Evolutionary conservation across 306 rosid species (phyloP).

Genomic region (Acacia melanoxylon): DNA sequence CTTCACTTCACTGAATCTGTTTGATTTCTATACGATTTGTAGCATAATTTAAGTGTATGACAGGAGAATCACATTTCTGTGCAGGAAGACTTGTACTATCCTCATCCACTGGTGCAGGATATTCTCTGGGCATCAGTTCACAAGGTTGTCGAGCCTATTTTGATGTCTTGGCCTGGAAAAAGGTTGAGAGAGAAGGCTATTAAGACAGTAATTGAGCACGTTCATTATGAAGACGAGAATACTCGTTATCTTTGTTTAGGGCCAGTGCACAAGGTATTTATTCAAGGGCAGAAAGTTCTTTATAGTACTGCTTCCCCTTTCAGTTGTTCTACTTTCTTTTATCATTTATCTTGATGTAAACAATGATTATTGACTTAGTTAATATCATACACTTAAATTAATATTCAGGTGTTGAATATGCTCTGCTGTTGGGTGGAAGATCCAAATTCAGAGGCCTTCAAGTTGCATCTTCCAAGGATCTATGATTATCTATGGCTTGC

Average conservation of each 20-base stretch:
- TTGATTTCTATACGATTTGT: conserved; percentile 23
- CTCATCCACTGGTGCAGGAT: conserved; percentile 85
- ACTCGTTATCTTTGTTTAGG: conserved; percentile 92
- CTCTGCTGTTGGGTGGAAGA: conserved; percentile 92
- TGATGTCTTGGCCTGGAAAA: conserved; percentile 87
- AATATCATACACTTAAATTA: conserved; percentile 25
- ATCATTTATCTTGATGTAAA: background rate
- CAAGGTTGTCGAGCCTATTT: conserved; percentile 65
- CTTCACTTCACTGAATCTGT: conserved; percentile 4
- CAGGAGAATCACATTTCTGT: conserved; percentile 30
- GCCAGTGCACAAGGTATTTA: conserved; percentile 85
- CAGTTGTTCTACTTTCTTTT: conserved; percentile 14
- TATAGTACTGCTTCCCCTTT: background rate
- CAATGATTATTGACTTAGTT: conserved; percentile 18
- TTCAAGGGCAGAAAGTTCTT: conserved; percentile 20
- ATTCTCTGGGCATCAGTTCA: conserved; percentile 84
- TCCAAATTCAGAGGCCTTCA: conserved; percentile 88
- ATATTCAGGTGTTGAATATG: conserved; percentile 75
- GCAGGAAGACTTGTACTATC: conserved; percentile 93
- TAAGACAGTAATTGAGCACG: conserved; percentile 61
- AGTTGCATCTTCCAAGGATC: conserved; percentile 84
- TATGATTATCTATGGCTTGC: conserved; percentile 86
- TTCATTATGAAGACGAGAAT: conserved; percentile 93
- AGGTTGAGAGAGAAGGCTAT: conserved; percentile 80
- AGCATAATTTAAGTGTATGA: conserved; percentile 25